Conservation (phyloP, 2,329 filamentous ascomycete genomes). For the Trichoderma guizhouense region DNA sequence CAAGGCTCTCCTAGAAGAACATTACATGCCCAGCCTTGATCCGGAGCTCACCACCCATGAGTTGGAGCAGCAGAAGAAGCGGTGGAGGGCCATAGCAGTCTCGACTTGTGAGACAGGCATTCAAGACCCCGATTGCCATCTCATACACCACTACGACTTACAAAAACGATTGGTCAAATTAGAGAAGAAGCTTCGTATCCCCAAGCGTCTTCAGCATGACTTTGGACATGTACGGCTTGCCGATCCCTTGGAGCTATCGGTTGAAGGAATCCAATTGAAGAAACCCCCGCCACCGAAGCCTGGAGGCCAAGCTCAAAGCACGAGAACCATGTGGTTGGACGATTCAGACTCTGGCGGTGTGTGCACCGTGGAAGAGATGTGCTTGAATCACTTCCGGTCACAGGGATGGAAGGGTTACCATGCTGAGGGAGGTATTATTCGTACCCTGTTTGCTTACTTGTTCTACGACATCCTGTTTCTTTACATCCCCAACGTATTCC, state of each 20-base stretch:
- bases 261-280: slow-evolving; percentile 76
- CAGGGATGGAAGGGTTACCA: slow-evolving; percentile 95
- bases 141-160: slow-evolving; percentile 90
- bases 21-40: slow-evolving; percentile 74
- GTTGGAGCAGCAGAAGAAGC: slow-evolving; percentile 62
- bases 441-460: slow-evolving; percentile 86
- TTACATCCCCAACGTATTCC: slow-evolving; percentile 94
- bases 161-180: slow-evolving; percentile 92
- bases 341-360: slow-evolving; percentile 64
- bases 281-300: slow-evolving; percentile 47
- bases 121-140: slow-evolving; percentile 82
- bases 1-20: slow-evolving; percentile 89
- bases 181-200: slow-evolving; percentile 77
- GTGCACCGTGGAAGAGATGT: slow-evolving; percentile 92
- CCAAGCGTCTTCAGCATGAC: slow-evolving; percentile 84
- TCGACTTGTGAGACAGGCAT: slow-evolving; percentile 82
- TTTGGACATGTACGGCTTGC: slow-evolving; percentile 81
- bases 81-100: slow-evolving; percentile 76
- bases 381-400: slow-evolving; percentile 76
- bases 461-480: slow-evolving; percentile 92
- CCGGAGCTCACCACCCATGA: slow-evolving; percentile 38
- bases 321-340: slow-evolving; percentile 86
- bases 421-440: slow-evolving; percentile 83
- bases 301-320: slow-evolving; percentile 44
- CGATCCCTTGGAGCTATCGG: slow-evolving; percentile 69